These are phyloP conservation scores for Craterostigma plantagineum DNA, from an alignment of 257 asterid species.

Conservation along the genomic window DNA sequence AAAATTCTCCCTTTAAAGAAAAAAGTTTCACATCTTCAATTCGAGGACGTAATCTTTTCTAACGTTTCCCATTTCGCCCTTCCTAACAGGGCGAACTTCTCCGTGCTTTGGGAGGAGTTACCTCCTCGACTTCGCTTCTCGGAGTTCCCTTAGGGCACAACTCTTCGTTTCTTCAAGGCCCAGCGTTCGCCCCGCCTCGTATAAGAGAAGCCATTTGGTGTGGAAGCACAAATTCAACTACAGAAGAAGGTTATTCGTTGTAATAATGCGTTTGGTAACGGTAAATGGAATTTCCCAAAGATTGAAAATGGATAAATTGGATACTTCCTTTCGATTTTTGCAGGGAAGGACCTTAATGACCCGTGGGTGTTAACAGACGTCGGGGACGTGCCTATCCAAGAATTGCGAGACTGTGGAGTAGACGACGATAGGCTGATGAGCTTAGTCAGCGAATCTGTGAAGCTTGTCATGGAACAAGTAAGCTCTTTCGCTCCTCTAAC, in stretches of 20 bases:
- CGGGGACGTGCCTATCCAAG: conserved; percentile 94
- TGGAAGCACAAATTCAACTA: conserved; percentile 89
- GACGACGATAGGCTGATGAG: conserved; percentile 83
- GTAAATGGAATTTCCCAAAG: too few species aligned
- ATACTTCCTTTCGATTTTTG: too few species aligned
- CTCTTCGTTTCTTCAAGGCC: conserved; percentile 98
- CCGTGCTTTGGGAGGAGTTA: conserved; percentile 80
- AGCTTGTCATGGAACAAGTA: conserved; percentile 92
- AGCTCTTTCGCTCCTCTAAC: conserved; percentile 9
- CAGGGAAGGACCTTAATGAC: conserved; percentile 78
- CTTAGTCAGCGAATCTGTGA: conserved; percentile 77
- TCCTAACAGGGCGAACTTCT: conserved; percentile 65
- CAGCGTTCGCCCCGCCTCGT: conserved; percentile 99
- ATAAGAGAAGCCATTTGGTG: conserved; percentile 99
- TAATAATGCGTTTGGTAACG: too few species aligned
- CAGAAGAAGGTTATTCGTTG: conserved; percentile 95
- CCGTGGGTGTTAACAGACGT: conserved; percentile 77
- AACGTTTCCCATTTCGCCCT: neutral
- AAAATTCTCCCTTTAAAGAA: neutral
- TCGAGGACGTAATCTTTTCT: neutral
- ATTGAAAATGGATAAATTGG: too few species aligned
- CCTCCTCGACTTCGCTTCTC: conserved; percentile 71
- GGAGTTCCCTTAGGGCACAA: conserved; percentile 98
- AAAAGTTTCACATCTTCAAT: neutral
- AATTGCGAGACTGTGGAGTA: conserved; percentile 80